Conservation (phyloP, 2,329 filamentous ascomycete genomes). For the Pseudogymnoascus sp. region DNA sequence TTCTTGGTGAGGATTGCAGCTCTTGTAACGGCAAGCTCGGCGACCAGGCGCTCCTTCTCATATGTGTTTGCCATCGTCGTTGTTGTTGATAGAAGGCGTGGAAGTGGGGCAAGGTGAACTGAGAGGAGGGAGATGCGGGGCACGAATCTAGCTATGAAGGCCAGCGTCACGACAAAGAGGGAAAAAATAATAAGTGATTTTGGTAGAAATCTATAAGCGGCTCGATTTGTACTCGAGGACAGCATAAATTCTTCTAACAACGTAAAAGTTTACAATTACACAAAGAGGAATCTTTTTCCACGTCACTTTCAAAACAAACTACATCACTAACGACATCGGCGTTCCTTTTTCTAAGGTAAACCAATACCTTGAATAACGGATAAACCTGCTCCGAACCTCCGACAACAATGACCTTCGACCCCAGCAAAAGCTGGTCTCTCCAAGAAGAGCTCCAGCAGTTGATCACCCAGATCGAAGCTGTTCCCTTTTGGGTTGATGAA, state of each 20-base stretch:
- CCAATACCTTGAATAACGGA: neutral
- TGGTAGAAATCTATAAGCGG: slow-evolving; percentile 9
- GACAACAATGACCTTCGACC: neutral
- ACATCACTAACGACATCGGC: slow-evolving; percentile 1
- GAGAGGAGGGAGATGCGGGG: slow-evolving; percentile 25
- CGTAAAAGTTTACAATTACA: neutral
- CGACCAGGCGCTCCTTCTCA: slow-evolving; percentile 70
- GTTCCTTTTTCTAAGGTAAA: neutral
- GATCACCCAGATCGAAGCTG: neutral
- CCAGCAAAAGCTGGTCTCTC: slow-evolving; percentile 3
- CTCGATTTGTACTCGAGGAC: neutral
- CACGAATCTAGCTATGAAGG: slow-evolving; percentile 22
- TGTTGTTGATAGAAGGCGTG: slow-evolving; percentile 16
- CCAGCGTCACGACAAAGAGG: slow-evolving; percentile 24
- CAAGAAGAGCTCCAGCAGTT: slow-evolving; percentile 5
- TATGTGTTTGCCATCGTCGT: slow-evolving; percentile 42
- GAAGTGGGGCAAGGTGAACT: slow-evolving; percentile 21
- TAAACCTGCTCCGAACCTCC: neutral
- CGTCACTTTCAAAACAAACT: neutral
- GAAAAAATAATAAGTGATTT: slow-evolving; percentile 20
- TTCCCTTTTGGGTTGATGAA: neutral
- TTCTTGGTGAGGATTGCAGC: slow-evolving; percentile 67
- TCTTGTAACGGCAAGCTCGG: slow-evolving; percentile 81
- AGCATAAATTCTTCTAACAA: neutral
- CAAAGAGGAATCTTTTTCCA: neutral